phyloP scores from a whole-genome alignment of 306 rosid species.

The Malus sylvestris region DNA sequence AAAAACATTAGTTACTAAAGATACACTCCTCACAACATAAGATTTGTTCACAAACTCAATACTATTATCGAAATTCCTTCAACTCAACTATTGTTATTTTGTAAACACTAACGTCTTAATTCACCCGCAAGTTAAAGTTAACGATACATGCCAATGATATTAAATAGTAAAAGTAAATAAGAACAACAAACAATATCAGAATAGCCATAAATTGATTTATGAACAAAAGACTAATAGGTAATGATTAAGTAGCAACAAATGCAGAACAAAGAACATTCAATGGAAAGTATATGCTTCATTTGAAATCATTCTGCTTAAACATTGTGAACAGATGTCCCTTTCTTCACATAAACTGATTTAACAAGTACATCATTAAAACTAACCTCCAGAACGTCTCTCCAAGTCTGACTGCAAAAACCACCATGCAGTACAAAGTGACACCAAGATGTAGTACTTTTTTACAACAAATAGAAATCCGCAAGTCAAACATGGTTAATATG shows the following conservation, averaged over 20 bases:
- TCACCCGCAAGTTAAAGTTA: background rate
- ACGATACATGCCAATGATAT: no score
- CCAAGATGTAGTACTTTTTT: conserved; percentile 5
- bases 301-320: background rate
- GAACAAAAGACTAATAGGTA: background rate
- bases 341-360: background rate
- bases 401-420: conserved; percentile 21
- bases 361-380: conserved; percentile 12
- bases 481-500: background rate
- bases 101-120: background rate
- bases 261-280: conserved; percentile 2
- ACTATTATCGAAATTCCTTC: background rate
- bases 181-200: background rate
- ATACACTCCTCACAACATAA: conserved; percentile 16
- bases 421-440: conserved; percentile 20
- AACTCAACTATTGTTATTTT: background rate
- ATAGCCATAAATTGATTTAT: background rate
- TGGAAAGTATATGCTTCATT: background rate
- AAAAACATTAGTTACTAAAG: conserved; percentile 26
- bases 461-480: conserved; percentile 6
- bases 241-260: background rate
- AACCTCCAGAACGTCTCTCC: conserved; percentile 19
- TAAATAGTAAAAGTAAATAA: background rate
- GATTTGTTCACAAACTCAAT: background rate
- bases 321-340: background rate